Base-by-base conservation (phyloP, 2,329 filamentous ascomycete genomes). In the Aspergillus carbonarius region DNA sequence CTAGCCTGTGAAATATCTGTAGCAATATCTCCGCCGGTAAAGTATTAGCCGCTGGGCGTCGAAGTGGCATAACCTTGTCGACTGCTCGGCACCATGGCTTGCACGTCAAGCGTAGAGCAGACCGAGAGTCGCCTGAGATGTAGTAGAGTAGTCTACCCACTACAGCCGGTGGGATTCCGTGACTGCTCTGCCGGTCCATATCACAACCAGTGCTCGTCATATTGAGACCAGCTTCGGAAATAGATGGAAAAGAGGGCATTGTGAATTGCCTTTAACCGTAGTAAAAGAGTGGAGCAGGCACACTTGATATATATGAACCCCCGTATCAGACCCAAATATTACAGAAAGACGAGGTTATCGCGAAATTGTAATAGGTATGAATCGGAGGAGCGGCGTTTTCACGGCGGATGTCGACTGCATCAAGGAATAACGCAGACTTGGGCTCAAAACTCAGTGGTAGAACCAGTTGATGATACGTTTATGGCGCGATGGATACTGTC, bases 11-110 rank as follows among this genome's bases (percentile, higher is more conserved):
- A 59, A 78, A 82, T 5, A 85, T 77, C 6, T 79, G 72, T 46
- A 81, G 75, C 1, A 85, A 51, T 18, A 85, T 77, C 63, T 85
- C 83, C 9, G 71, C 65, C 1, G 83, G 82, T 15, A 79, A 57
- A 32, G 66, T 54, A 54, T 74, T 78, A 49, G 72, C 66, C 46
- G 72, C 51, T 49, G 74, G 65, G 57, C 70, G 62, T 18, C 62
- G 56, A 23, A 66, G 17, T 25, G 71, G 59, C 25, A 59, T 50
- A 63, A 59, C 40, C 35, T 57, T 58, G 34, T 60, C 64, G n/a
- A 77, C 58, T 25, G 66, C 65, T 7, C 62, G 56, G 42, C 69
- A 68, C 76, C 75, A 79, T 15, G 64, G 63, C 34, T 67, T 72
- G 64, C 70, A 74, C 1, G 72, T 71, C 34, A 74, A 59, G 46